Base-by-base conservation (phyloP, 1,284 basidiomycete genomes). In the Rhodotorula sp. region DNA sequence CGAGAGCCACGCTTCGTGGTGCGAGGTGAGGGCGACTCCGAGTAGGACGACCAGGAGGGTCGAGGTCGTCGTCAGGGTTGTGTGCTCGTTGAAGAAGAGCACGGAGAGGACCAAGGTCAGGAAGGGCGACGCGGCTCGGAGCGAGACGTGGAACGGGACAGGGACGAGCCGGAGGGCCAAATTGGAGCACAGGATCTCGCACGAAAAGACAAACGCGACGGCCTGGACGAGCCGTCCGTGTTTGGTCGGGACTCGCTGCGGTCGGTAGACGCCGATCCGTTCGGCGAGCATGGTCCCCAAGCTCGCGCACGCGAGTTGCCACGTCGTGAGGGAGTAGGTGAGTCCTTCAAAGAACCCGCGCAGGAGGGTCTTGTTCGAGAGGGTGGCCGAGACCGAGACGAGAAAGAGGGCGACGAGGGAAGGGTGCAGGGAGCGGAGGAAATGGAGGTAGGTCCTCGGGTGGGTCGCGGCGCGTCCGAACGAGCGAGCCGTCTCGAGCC, bases 141-240 rank as follows among this genome's bases (percentile, higher is more conserved):
- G 66, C 28, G 73, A 72, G 43, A 76, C 54, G 61, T 76, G 75
- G 47, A 72, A 74, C 71, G 75, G 73, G 15, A 76, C 67, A 19
- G 71, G 64, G 10, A 76, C 71, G 10, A 75, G 54, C 4, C 70
- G 62, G 2, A 76, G 66, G 2, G 64, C 63, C 48, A 75, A 12
- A 49, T 69, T 75, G 5, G 71, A 69, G 7, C 67, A 62, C 3
- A 75, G 58, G 14, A 69, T 67, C 67, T 76, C 75, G 63, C 64
- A 61, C 6, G 65, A 66, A 50, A 73, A 75, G 19, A 75, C 71
- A 28, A 76, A 38, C 3, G 73, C 69, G 55, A 67, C 49, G 26
- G 58, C 31, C 18, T 61, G 50, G 48, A 75, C 49, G n/a, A 67
- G 26, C 10, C 57, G 60, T 48, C 69, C 66, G 38, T 67, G 62